Conservation (phyloP, 495 filamentous ascomycete species). For the Rhypophila decipiens region DNA sequence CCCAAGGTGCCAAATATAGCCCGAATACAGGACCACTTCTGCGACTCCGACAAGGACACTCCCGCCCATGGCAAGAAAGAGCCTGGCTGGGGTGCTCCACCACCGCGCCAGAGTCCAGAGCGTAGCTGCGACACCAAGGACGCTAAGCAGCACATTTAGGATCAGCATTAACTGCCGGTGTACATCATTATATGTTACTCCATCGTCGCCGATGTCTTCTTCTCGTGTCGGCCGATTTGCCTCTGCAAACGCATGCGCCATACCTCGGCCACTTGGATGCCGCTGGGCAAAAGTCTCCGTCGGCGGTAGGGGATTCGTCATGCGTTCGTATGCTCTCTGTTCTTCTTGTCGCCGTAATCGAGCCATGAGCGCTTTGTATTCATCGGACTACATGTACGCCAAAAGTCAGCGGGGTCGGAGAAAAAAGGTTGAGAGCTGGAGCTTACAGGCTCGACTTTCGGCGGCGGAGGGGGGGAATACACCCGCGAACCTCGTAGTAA, state of each 20-base stretch:
- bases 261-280: slow-evolving; percentile 43
- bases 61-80: slow-evolving; percentile 64
- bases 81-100: slow-evolving; percentile 62
- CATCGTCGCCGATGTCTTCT: slow-evolving; percentile 44
- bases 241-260: slow-evolving; percentile 44
- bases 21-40: slow-evolving; percentile 81
- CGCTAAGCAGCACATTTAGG: slow-evolving; percentile 66
- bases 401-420: slow-evolving; percentile 17
- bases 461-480: slow-evolving; percentile 69
- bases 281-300: slow-evolving; percentile 53
- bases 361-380: slow-evolving; percentile 87
- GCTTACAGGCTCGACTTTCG: slow-evolving; percentile 72
- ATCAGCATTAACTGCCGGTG: slow-evolving; percentile 69
- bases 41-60: slow-evolving; percentile 71
- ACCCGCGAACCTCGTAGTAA: slow-evolving; percentile 66
- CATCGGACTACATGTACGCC: slow-evolving; percentile 63
- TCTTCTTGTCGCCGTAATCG: slow-evolving; percentile 76
- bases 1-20: slow-evolving; percentile 73
- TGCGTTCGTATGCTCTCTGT: slow-evolving; percentile 67
- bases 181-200: slow-evolving; percentile 61
- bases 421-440: neutral
- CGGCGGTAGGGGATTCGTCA: slow-evolving; percentile 54
- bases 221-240: slow-evolving; percentile 30
- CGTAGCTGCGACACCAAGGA: slow-evolving; percentile 61
- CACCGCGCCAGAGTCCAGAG: slow-evolving; percentile 66